Conservation (phyloP, 2,329 filamentous ascomycete genomes). For the Talaromyces sp. region DNA sequence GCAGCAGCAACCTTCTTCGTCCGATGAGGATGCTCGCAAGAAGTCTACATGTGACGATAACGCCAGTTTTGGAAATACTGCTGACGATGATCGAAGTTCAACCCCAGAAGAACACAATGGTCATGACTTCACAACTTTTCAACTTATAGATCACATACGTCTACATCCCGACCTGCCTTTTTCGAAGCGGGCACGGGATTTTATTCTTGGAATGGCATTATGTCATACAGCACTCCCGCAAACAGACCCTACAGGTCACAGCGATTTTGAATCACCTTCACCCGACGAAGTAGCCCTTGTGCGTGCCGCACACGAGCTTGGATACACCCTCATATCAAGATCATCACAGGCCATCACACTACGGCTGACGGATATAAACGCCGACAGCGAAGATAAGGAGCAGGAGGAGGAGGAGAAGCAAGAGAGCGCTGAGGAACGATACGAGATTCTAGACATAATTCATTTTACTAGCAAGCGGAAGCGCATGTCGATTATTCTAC, state of each 20-base stretch:
- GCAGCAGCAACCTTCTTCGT: conserved; percentile 47
- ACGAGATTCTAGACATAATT: conserved; percentile 70
- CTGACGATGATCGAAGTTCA: not conserved
- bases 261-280: conserved; percentile 69
- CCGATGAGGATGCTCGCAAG: conserved; percentile 10
- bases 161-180: conserved; percentile 59
- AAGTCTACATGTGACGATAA: too few relatives aligned
- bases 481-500: conserved; percentile 73
- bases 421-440: conserved; percentile 38
- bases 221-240: conserved; percentile 78
- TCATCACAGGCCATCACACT: not conserved
- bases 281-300: conserved; percentile 76
- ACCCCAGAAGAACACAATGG: conserved; percentile 13
- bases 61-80: conserved; percentile 5
- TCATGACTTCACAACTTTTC: conserved; percentile 13
- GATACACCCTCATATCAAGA: not conserved
- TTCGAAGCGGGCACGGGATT: conserved; percentile 46
- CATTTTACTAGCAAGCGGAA: conserved; percentile 79
- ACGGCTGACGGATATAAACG: not conserved
- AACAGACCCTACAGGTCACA: conserved; percentile 50
- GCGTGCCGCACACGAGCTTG: conserved; percentile 58
- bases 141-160: conserved; percentile 22
- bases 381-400: conserved; percentile 36
- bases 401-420: conserved; percentile 19
- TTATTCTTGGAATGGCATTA: conserved; percentile 49